phyloP scores from a whole-genome alignment of 805 yeast species.

The Jamesozyma spencerorum region DNA sequence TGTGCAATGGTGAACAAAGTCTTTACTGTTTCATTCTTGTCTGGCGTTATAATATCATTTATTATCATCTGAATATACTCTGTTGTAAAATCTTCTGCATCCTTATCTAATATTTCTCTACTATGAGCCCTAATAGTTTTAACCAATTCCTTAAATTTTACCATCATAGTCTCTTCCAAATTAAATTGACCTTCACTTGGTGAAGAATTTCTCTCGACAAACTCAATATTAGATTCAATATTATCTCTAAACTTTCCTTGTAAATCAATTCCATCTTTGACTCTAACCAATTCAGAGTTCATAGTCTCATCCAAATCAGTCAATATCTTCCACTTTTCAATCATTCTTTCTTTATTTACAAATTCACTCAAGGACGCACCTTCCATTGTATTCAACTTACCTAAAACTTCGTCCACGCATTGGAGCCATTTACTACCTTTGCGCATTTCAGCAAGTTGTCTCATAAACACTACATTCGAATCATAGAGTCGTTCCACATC shows the following conservation, averaged over 20 bases:
- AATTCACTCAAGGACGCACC: constrained; percentile 12
- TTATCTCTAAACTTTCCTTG: constrained; percentile 9
- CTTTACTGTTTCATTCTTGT: constrained; percentile 12
- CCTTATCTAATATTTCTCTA: constrained; percentile 14
- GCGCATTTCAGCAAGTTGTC: constrained; percentile 35
- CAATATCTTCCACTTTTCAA: constrained; percentile 3
- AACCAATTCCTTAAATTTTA: constrained; percentile 20
- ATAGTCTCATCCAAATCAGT: constrained; percentile 10
- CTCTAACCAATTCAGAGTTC: constrained; percentile 11
- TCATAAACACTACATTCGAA: constrained; percentile 31
- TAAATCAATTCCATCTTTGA: constrained; percentile 14
- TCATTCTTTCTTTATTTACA: constrained; percentile 8
- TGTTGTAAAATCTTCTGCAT: constrained; percentile 8
- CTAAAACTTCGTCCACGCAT: constrained; percentile 22
- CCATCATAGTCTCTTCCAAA: constrained; percentile 19
- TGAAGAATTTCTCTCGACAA: background rate
- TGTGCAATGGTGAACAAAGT: constrained; percentile 22
- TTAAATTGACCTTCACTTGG: constrained; percentile 14
- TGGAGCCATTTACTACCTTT: constrained; percentile 35
- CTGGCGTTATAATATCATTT: constrained; percentile 2
- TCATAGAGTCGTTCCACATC: constrained; percentile 42
- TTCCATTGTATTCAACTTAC: constrained; percentile 7
- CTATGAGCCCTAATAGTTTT: constrained; percentile 11
- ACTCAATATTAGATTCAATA: constrained; percentile 7
- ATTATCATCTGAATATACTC: constrained; percentile 6